Conservation (phyloP, 2,329 filamentous ascomycete species). For the Pseudogymnoascus sp. region DNA sequence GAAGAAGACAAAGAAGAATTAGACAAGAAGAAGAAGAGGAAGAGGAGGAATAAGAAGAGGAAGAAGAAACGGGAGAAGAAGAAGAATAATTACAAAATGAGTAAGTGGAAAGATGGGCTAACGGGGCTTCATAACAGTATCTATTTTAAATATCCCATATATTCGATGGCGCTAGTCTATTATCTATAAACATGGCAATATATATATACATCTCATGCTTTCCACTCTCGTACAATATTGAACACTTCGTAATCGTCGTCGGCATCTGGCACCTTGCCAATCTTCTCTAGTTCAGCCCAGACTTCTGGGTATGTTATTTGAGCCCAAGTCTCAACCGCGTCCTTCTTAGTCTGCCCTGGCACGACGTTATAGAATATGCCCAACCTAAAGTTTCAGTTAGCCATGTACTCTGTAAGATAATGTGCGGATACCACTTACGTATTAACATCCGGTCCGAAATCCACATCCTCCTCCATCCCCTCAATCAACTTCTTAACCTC, state of each 20-base stretch:
- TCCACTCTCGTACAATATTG: slow-evolving; percentile 19
- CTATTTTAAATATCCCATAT: background rate
- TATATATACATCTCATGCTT: slow-evolving; percentile 10
- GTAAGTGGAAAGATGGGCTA: background rate
- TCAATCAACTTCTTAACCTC: slow-evolving; percentile 59
- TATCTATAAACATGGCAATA: background rate
- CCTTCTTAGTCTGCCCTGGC: slow-evolving; percentile 56
- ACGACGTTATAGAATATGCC: slow-evolving; percentile 70
- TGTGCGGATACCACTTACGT: slow-evolving; percentile 51
- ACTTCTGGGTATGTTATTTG: slow-evolving; percentile 55
- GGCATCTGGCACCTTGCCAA: slow-evolving; percentile 19
- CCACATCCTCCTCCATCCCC: slow-evolving; percentile 58
- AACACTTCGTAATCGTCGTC: slow-evolving; percentile 24
- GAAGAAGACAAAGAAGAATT: background rate
- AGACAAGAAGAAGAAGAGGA: no score
- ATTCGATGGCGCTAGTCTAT: background rate
- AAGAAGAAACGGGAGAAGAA: background rate
- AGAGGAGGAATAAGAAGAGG: background rate
- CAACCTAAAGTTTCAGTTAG: slow-evolving; percentile 42
- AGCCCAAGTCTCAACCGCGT: slow-evolving; percentile 67
- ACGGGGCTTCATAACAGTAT: background rate
- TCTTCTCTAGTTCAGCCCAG: slow-evolving; percentile 54
- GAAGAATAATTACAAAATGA: background rate
- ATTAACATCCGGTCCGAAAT: slow-evolving; percentile 56
- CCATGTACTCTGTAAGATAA: background rate